These are phyloP conservation scores for Ophiostoma montium DNA, from an alignment of 2,329 filamentous ascomycete species.

Conservation along the genomic window DNA sequence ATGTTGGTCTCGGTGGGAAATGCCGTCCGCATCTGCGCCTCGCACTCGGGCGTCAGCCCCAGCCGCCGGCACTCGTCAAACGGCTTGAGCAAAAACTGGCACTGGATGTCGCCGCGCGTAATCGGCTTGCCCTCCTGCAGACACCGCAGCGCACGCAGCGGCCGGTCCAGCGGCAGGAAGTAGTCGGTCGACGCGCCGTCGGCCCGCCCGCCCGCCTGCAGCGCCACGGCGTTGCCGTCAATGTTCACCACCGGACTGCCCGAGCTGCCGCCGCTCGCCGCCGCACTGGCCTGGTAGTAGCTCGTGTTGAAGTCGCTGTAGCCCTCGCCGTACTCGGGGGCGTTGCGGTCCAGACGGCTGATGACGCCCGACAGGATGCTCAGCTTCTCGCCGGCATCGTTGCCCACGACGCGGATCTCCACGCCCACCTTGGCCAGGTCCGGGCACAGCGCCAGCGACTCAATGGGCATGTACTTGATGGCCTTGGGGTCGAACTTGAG, in stretches of 20 bases:
- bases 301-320: slow-evolving; percentile 95
- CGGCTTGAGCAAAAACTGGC: slow-evolving; percentile 90
- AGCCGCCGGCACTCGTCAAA: slow-evolving; percentile 93
- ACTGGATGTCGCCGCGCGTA: slow-evolving; percentile 91
- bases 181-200: slow-evolving; percentile 97
- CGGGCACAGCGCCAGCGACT: slow-evolving; percentile 65
- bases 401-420: slow-evolving; percentile 94
- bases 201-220: slow-evolving; percentile 85
- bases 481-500: slow-evolving; percentile 88
- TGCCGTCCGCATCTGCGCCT: slow-evolving; percentile 64
- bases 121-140: slow-evolving; percentile 64
- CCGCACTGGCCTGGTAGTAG: slow-evolving; percentile 96
- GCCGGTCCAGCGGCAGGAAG: slow-evolving; percentile 85
- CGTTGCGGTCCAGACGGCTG: slow-evolving; percentile 87
- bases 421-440: slow-evolving; percentile 81
- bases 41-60: slow-evolving; percentile 72
- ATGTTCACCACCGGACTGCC: slow-evolving; percentile 96
- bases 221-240: slow-evolving; percentile 77
- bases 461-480: slow-evolving; percentile 93
- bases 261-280: slow-evolving; percentile 94
- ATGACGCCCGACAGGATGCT: slow-evolving; percentile 97
- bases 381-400: slow-evolving; percentile 95
- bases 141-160: slow-evolving; percentile 72
- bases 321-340: slow-evolving; percentile 92
- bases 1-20: slow-evolving; percentile 94